phyloP scores from a whole-genome alignment of 2,329 filamentous ascomycete species.

The Fusarium pseudocircinatum region DNA sequence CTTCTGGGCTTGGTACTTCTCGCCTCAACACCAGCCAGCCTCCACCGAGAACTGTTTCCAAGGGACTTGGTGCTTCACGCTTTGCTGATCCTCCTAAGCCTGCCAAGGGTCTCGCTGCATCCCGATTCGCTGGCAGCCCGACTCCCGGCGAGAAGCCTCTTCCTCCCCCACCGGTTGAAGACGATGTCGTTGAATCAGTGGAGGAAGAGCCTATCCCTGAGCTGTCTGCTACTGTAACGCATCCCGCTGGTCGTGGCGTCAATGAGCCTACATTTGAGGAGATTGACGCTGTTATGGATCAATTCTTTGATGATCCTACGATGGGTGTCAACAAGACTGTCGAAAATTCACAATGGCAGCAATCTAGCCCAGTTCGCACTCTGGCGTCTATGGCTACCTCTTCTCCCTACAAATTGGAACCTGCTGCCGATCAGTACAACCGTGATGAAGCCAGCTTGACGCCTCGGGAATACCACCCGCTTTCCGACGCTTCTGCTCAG shows the following conservation, averaged over 20 bases:
- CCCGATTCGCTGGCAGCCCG: conserved; percentile 56
- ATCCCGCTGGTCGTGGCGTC: conserved; percentile 31
- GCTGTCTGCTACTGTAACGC: conserved; percentile 23
- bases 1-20: conserved; percentile 33
- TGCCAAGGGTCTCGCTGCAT: conserved; percentile 53
- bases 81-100: conserved; percentile 58
- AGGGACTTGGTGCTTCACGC: conserved; percentile 57
- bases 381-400: conserved; percentile 49
- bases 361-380: conserved; percentile 36
- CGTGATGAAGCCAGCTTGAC: conserved; percentile 80
- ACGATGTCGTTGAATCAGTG: conserved; percentile 44
- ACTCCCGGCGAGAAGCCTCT: conserved; percentile 42
- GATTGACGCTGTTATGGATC: conserved; percentile 91
- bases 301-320: conserved; percentile 77
- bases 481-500: conserved; percentile 58
- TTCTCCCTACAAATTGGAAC: conserved; percentile 63
- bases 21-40: conserved; percentile 34
- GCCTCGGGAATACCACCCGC: conserved; percentile 63
- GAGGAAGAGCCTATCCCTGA: conserved; percentile 40
- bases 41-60: conserved; percentile 47
- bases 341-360: conserved; percentile 56
- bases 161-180: conserved; percentile 42
- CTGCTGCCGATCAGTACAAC: conserved; percentile 61
- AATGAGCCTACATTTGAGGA: conserved; percentile 75
- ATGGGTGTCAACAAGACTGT: conserved; percentile 75